These are phyloP conservation scores for Populus hybrid DNA, from an alignment of 441 rosid genomes.

Conservation along the genomic window DNA sequence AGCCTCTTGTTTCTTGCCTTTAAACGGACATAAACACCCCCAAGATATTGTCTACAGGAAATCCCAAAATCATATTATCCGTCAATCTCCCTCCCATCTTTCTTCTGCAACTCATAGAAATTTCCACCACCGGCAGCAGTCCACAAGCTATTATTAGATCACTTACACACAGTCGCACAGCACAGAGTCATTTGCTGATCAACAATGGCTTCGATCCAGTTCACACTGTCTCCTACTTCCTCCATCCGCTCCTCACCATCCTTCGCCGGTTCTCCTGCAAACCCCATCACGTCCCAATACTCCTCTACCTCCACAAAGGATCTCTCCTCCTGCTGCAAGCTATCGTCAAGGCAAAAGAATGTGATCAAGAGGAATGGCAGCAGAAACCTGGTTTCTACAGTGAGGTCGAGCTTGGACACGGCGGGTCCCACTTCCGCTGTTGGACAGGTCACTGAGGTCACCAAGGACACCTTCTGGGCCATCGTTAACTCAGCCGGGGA, in stretches of 20 bases:
- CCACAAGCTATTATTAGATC: not conserved
- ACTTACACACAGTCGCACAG: too few relatives aligned
- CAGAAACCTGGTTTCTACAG: slow-evolving; percentile 15
- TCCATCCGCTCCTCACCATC: slow-evolving; percentile 28
- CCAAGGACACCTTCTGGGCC: slow-evolving; percentile 91
- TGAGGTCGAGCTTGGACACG: slow-evolving; percentile 56
- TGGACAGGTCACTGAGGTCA: slow-evolving; percentile 84
- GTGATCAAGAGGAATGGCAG: not conserved
- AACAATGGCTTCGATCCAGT: slow-evolving; percentile 45
- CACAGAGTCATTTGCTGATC: not conserved
- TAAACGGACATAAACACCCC: slow-evolving; percentile 18
- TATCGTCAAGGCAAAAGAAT: not conserved
- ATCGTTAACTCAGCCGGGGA: slow-evolving; percentile 76
- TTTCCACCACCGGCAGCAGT: slow-evolving; percentile 7
- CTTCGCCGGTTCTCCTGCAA: slow-evolving; percentile 13
- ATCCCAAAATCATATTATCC: not conserved
- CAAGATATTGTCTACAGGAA: not conserved
- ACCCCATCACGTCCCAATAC: slow-evolving; percentile 5
- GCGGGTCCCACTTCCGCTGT: slow-evolving; percentile 42
- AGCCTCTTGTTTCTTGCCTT: not conserved
- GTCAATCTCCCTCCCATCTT: not conserved
- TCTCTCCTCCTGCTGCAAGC: not conserved
- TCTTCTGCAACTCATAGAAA: not conserved
- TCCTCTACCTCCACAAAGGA: not conserved
- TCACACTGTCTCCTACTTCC: slow-evolving; percentile 37